Percentiles rank a stretch among this genome's conserved stretches.
These are phyloP conservation scores for Emergomyces pasteurianus DNA, from an alignment of 2,329 filamentous ascomycete genomes.

Conservation along the genomic window DNA sequence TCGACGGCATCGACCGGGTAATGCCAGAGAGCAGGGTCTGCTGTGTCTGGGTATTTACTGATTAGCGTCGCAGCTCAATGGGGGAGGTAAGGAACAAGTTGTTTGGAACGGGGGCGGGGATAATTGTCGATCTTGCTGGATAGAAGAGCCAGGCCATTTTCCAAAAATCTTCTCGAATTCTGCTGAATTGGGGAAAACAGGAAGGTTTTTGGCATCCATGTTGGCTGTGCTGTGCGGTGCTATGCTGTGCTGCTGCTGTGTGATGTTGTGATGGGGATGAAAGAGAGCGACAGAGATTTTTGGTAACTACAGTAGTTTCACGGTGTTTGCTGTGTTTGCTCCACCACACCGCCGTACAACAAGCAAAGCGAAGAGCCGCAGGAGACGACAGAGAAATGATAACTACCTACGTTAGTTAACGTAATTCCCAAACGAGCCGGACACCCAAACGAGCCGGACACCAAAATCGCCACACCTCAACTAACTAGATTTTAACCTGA, in stretches of 20 bases:
- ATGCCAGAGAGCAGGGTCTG: too few relatives aligned
- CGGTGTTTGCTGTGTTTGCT: background rate
- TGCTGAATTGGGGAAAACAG: background rate
- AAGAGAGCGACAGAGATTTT: background rate
- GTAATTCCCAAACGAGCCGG: too few relatives aligned
- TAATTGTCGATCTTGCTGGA: background rate
- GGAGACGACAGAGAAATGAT: too few relatives aligned
- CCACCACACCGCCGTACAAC: background rate
- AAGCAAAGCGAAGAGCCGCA: too few relatives aligned
- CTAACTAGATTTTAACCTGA: too few relatives aligned
- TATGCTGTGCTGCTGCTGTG: background rate
- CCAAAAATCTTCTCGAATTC: background rate
- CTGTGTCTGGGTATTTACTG: too few relatives aligned
- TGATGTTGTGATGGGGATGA: background rate
- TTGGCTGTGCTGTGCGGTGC: background rate
- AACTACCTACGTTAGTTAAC: too few relatives aligned
- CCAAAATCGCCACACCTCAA: background rate
- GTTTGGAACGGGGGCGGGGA: too few relatives aligned
- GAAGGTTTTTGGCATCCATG: background rate
- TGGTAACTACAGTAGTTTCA: background rate
- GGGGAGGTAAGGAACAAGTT: too few relatives aligned
- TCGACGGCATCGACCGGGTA: too few relatives aligned
- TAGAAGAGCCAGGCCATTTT: background rate
- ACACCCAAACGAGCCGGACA: too few relatives aligned
- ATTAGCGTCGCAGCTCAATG: too few relatives aligned